phyloP scores from a whole-genome alignment of 1,139 yeast genomes.

The Wickerhamomyces sp. region DNA sequence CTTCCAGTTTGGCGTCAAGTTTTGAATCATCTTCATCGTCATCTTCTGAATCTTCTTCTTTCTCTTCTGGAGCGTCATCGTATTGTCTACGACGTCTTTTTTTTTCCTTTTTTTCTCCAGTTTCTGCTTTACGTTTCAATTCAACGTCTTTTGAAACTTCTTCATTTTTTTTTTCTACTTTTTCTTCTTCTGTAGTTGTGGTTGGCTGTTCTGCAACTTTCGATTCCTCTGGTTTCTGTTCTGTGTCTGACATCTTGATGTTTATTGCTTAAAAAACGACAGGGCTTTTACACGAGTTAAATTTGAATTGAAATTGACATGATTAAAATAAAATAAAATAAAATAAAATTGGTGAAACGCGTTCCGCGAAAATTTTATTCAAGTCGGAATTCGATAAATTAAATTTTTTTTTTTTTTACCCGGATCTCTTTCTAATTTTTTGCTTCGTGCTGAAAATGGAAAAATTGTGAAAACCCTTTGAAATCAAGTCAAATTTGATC shows the following conservation, averaged over 20 bases:
- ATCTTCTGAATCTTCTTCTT: constrained; percentile 42
- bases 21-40: constrained; percentile 55
- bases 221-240: constrained; percentile 16
- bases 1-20: constrained; percentile 35
- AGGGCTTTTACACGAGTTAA: too few relatives aligned
- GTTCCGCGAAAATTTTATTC: too few relatives aligned
- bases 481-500: too few relatives aligned
- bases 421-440: too few relatives aligned
- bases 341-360: too few relatives aligned
- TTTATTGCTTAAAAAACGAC: too few relatives aligned
- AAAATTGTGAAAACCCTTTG: too few relatives aligned
- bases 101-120: constrained; percentile 34
- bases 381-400: too few relatives aligned
- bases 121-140: constrained; percentile 28
- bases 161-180: constrained; percentile 25
- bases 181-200: constrained; percentile 27
- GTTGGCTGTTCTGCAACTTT: constrained; percentile 40
- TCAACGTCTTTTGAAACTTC: constrained; percentile 38
- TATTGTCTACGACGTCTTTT: constrained; percentile 39
- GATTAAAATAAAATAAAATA: too few relatives aligned
- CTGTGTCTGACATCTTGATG: constrained; percentile 8
- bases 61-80: constrained; percentile 38
- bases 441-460: too few relatives aligned
- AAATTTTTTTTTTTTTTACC: too few relatives aligned
- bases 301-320: too few relatives aligned